Conservation (phyloP, 2,329 filamentous ascomycete genomes). For the Fusarium keratoplasticum region DNA sequence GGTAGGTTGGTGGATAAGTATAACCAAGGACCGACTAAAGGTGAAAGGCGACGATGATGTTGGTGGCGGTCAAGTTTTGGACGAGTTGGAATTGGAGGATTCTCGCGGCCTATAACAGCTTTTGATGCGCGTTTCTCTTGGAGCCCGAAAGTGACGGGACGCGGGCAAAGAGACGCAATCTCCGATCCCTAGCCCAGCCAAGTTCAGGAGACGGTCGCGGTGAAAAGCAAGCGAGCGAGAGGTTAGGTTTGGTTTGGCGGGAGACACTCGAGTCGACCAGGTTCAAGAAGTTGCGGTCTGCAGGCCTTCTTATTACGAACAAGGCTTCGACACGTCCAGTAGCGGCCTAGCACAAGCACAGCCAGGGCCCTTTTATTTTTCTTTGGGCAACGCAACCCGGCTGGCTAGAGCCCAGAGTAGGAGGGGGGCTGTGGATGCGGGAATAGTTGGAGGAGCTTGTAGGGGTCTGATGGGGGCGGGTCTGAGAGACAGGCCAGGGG, state of each 20-base stretch:
- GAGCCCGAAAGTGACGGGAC: slow-evolving; percentile 15
- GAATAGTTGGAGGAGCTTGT: slow-evolving; percentile 19
- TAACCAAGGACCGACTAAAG: slow-evolving; percentile 2
- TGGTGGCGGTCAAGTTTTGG: slow-evolving; percentile 12
- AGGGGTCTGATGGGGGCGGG: not conserved
- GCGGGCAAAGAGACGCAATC: slow-evolving; percentile 29
- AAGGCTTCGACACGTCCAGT: not conserved
- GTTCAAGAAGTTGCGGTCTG: slow-evolving; percentile 45
- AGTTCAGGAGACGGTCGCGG: slow-evolving; percentile 17
- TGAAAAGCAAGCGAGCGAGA: slow-evolving; percentile 35
- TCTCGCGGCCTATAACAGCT: slow-evolving; percentile 25
- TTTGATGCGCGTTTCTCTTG: not conserved
- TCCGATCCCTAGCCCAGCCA: slow-evolving; percentile 40
- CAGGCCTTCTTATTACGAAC: slow-evolving; percentile 29
- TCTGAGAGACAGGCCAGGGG: not conserved
- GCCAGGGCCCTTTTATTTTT: slow-evolving; percentile 17
- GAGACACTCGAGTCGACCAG: slow-evolving; percentile 22
- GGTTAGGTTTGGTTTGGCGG: slow-evolving; percentile 13
- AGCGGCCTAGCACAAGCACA: slow-evolving; percentile 5
- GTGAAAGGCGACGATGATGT: not conserved
- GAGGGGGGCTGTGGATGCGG: slow-evolving; percentile 16
- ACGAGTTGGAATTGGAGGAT: slow-evolving; percentile 12
- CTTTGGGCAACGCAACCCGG: not conserved
- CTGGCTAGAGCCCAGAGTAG: not conserved
- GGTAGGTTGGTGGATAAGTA: not conserved